These are phyloP conservation scores for Candida wancherniae DNA, from an alignment of 805 yeast species.

Conservation along the genomic window DNA sequence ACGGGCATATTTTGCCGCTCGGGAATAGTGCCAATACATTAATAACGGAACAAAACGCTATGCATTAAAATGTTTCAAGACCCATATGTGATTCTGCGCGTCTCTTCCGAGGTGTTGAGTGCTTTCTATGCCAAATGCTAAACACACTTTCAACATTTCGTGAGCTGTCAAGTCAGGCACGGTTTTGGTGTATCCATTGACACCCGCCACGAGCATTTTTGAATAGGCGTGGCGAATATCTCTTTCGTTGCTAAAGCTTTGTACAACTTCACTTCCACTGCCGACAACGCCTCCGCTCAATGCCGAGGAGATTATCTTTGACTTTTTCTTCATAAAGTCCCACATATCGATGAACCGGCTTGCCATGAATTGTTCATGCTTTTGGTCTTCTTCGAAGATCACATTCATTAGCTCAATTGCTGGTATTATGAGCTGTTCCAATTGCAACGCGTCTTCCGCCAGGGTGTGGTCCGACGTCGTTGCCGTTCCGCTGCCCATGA, in stretches of 20 bases:
- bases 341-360: conserved; percentile 46
- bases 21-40: too few relatives aligned
- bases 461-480: conserved; percentile 12
- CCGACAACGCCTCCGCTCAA: not conserved
- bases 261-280: too few relatives aligned
- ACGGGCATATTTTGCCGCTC: not conserved
- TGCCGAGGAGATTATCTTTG: not conserved
- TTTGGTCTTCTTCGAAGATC: conserved; percentile 27
- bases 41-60: too few relatives aligned
- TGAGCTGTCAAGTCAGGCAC: conserved; percentile 37
- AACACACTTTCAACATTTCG: conserved; percentile 31
- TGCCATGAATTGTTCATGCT: conserved; percentile 44
- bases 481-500: conserved; percentile 17
- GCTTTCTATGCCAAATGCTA: conserved; percentile 22
- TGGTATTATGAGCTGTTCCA: conserved; percentile 20
- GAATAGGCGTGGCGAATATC: conserved; percentile 22
- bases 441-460: conserved; percentile 1
- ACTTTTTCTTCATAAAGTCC: conserved; percentile 19
- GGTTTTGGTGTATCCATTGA: conserved; percentile 35
- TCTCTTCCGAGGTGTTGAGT: conserved; percentile 20
- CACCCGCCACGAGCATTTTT: conserved; percentile 30
- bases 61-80: too few relatives aligned
- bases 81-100: conserved; percentile 28
- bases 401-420: conserved; percentile 25
- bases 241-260: too few relatives aligned